phyloP scores from a whole-genome alignment of 768 basidiomycete species.

The Pleurotus tuber-regium region DNA sequence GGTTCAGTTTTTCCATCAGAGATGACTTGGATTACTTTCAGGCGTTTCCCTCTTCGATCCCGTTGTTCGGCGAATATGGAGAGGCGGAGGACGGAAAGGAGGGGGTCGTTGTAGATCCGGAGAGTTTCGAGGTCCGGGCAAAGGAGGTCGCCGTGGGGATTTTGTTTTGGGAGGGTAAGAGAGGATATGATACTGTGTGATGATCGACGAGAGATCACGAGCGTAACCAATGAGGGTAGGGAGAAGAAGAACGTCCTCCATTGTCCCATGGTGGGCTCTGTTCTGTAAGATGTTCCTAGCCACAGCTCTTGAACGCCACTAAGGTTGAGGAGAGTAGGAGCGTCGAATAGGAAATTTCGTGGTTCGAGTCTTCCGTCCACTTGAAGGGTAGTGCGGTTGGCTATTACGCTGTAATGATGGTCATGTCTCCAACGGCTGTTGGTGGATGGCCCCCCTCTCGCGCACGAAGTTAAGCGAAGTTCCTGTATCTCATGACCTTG shows the following conservation, averaged over 20 bases:
- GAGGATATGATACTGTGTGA: neutral
- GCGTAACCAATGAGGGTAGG: neutral
- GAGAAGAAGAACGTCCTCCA: neutral
- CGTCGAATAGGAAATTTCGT: neutral
- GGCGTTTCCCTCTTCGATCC: neutral
- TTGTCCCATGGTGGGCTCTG: neutral
- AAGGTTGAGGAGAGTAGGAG: neutral
- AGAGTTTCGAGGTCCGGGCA: neutral
- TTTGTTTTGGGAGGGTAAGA: neutral
- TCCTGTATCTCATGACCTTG: neutral
- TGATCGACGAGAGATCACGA: neutral
- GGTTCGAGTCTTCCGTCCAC: too few relatives aligned
- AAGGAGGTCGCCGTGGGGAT: neutral
- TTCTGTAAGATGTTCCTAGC: neutral
- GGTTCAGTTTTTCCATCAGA: neutral
- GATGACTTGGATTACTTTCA: neutral
- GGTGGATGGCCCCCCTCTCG: too few relatives aligned
- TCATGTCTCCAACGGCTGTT: too few relatives aligned
- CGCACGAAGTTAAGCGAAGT: too few relatives aligned
- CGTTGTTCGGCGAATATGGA: neutral
- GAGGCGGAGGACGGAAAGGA: neutral
- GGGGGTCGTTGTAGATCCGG: neutral
- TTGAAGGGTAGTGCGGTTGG: too few relatives aligned
- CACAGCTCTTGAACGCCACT: neutral
- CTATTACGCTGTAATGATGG: too few relatives aligned